These are phyloP conservation scores for Alternaria angustiovoidea DNA, from an alignment of 2,329 filamentous ascomycete species.

Conservation along the genomic window DNA sequence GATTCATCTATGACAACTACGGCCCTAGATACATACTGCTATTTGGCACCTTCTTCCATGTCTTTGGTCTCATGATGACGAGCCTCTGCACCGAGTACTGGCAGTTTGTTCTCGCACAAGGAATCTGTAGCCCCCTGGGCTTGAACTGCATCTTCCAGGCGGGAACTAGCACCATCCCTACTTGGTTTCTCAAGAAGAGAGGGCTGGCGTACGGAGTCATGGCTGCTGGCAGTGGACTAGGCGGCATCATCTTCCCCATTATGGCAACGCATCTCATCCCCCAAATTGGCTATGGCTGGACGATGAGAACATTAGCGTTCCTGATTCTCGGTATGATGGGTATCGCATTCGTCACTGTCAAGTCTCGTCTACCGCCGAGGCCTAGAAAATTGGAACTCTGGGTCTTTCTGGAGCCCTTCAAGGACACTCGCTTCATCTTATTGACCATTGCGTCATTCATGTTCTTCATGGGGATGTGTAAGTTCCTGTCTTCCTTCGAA, in stretches of 20 bases:
- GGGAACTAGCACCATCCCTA: slow-evolving; percentile 53
- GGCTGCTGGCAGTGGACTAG: slow-evolving; percentile 60
- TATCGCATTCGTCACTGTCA: slow-evolving; percentile 63
- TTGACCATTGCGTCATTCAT: slow-evolving; percentile 61
- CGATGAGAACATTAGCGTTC: slow-evolving; percentile 64
- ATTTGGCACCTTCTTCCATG: slow-evolving; percentile 62
- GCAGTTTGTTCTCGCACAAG: slow-evolving; percentile 64
- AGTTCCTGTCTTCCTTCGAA: neutral
- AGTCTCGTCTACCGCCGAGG: slow-evolving; percentile 58
- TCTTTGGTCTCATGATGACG: slow-evolving; percentile 71
- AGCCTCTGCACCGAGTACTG: slow-evolving; percentile 64
- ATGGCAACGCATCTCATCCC: slow-evolving; percentile 65
- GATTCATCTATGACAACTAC: slow-evolving; percentile 69
- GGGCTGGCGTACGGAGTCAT: slow-evolving; percentile 60
- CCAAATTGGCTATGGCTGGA: slow-evolving; percentile 66
- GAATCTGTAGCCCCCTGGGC: slow-evolving; percentile 60
- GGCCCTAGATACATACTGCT: slow-evolving; percentile 66
- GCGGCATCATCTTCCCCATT: slow-evolving; percentile 68
- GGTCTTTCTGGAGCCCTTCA: slow-evolving; percentile 44
- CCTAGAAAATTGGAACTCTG: slow-evolving; percentile 43
- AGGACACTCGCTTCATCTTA: slow-evolving; percentile 56
- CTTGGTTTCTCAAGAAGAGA: slow-evolving; percentile 61
- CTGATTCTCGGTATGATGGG: slow-evolving; percentile 67
- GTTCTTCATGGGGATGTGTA: slow-evolving; percentile 66
- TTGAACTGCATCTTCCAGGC: slow-evolving; percentile 65